These are phyloP conservation scores for Talaromyces ruber DNA, from an alignment of 495 filamentous ascomycete species.

Conservation along the genomic window DNA sequence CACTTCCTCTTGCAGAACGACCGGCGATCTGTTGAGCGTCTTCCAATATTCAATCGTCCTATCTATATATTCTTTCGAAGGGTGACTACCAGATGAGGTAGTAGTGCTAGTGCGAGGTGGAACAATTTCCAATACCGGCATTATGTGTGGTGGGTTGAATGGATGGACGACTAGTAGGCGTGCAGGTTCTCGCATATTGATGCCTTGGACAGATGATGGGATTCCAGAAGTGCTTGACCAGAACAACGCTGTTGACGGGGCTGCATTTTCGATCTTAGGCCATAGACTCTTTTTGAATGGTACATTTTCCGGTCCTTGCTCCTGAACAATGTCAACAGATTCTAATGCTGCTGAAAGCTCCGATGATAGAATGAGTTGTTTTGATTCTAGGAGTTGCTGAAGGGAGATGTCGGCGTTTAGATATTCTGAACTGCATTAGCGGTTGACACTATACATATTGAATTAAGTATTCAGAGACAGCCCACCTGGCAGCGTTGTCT, in stretches of 20 bases:
- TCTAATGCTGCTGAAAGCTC: slow-evolving; percentile 32
- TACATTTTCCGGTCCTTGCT: slow-evolving; percentile 47
- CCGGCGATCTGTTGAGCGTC: slow-evolving; percentile 36
- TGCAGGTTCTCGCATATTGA: slow-evolving; percentile 27
- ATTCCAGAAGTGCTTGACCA: slow-evolving; percentile 54
- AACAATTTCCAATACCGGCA: slow-evolving; percentile 55
- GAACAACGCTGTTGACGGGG: slow-evolving; percentile 30
- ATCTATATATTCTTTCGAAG: slow-evolving; percentile 26
- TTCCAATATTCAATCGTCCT: slow-evolving; percentile 41
- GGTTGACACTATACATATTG: background rate
- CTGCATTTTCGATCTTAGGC: slow-evolving; percentile 33
- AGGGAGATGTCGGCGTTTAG: slow-evolving; percentile 8
- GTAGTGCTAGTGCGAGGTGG: slow-evolving; percentile 14
- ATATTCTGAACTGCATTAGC: slow-evolving; percentile 2
- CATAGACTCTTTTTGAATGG: slow-evolving; percentile 44
- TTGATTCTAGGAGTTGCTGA: slow-evolving; percentile 15
- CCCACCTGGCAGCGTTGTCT: slow-evolving; percentile 23
- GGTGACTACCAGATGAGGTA: slow-evolving; percentile 18
- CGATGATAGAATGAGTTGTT: slow-evolving; percentile 25
- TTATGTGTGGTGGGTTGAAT: slow-evolving; percentile 56
- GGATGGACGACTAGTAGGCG: slow-evolving; percentile 50
- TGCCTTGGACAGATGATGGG: slow-evolving; percentile 36
- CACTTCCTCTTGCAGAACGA: slow-evolving; percentile 46
- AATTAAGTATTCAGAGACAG: too few relatives aligned
- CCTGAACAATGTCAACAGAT: slow-evolving; percentile 44